Base-by-base conservation (phyloP, 2,329 filamentous ascomycete genomes). In the Diaporthe sp. region DNA sequence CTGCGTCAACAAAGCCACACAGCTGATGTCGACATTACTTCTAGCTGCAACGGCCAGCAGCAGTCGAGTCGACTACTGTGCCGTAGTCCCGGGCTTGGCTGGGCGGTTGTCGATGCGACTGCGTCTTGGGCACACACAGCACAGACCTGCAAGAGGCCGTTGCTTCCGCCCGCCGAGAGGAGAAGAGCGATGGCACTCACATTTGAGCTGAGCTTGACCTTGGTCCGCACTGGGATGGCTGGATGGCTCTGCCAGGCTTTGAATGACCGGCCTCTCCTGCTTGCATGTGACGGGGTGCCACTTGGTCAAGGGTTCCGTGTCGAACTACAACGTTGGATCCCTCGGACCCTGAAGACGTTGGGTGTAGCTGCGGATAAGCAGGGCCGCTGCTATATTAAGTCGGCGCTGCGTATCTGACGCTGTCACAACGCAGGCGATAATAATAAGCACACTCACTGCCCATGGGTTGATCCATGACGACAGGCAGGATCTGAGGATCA, bases 241-340 rank as follows among this genome's bases (percentile, higher is more conserved):
- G 32, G 6, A 5, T 63, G 59, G 37, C 25, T 30, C 37, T 63
- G 58, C 15, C 58, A 44, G 37, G 30, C 25, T 44, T 9, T 27
- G 22, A 25, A 27, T 37, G 37, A n/a, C n/a, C n/a, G 27, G 25
- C 30, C 42, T 25, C 2, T 50, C 22, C 25, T 66, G 42, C 61
- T 51, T 66, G 32, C 47, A 68, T 68, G 63, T 68, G 63, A 68
- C n/a, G 47, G 63, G 61, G 44, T 6, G 44, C 4, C 13, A 25
- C 32, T 25, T 66, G 32, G 63, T 51, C 63, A 68, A 68, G 63
- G 63, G 63, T 68, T 39, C 63, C 63, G 61, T 68, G 47, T 68
- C 47, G 35, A 39, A 68, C 32, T 53, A 27, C 47, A 30, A 68
- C 61, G 22, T 68, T 68, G 47, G 32, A 44, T 19, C 44, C 63